phyloP scores from a whole-genome alignment of 2,329 filamentous ascomycete species.

The Ophiocordyceps camponoti-leonardi region DNA sequence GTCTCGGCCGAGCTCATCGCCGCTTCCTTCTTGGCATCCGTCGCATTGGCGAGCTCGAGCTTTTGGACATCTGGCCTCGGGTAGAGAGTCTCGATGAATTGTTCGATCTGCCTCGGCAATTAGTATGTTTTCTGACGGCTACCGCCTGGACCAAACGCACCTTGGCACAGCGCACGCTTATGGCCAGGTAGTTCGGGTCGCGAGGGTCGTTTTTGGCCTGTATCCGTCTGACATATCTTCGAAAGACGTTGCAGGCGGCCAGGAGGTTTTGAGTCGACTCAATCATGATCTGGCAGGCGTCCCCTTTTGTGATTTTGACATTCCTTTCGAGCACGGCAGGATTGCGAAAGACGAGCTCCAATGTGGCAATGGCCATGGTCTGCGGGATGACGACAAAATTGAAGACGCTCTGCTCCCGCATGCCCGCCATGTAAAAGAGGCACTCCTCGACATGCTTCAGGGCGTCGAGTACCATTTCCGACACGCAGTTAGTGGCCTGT shows the following conservation, averaged over 20 bases:
- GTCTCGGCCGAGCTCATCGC: slow-evolving; percentile 39
- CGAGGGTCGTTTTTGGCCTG: slow-evolving; percentile 86
- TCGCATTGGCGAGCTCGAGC: slow-evolving; percentile 22
- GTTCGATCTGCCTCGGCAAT: slow-evolving; percentile 49
- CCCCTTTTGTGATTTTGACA: slow-evolving; percentile 91
- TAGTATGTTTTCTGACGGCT: not conserved
- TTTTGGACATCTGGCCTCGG: slow-evolving; percentile 61
- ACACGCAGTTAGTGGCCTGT: slow-evolving; percentile 67
- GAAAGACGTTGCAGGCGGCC: slow-evolving; percentile 68
- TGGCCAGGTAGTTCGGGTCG: slow-evolving; percentile 83
- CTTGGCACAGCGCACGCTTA: slow-evolving; percentile 79
- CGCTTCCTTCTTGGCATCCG: slow-evolving; percentile 21
- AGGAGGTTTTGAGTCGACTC: slow-evolving; percentile 83
- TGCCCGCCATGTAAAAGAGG: slow-evolving; percentile 90
- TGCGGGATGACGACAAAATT: slow-evolving; percentile 98
- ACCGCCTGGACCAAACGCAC: slow-evolving; percentile 23
- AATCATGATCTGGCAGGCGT: slow-evolving; percentile 81
- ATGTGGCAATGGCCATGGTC: slow-evolving; percentile 88
- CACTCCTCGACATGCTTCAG: slow-evolving; percentile 80
- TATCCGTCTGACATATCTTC: slow-evolving; percentile 60
- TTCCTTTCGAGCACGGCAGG: slow-evolving; percentile 70
- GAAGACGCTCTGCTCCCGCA: slow-evolving; percentile 93
- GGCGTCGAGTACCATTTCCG: slow-evolving; percentile 87
- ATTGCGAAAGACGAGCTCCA: slow-evolving; percentile 87
- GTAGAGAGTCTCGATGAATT: slow-evolving; percentile 90